Base-by-base conservation (phyloP, 805 yeast species). In the Saccharomycopsis amapae region DNA sequence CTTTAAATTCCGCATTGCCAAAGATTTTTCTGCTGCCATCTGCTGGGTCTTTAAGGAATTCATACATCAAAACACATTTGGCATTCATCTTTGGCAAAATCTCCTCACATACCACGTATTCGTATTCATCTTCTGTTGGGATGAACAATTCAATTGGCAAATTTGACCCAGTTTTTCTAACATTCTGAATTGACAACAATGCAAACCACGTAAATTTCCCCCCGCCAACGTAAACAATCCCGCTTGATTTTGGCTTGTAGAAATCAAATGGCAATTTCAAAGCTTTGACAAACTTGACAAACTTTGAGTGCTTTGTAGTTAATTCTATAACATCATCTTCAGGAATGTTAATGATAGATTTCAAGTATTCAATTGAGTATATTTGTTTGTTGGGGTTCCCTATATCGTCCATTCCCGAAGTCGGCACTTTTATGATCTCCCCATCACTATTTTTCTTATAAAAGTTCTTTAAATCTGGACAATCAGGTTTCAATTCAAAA, bases 91-190 rank as follows among this genome's bases (percentile, higher is more conserved):
- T 55, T 0, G 90, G 88, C 54, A 85, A 67, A 2, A 82, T 67
- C 6, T 65, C 63, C 19, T 75, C 77, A 63, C 96, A 87, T 43
- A 79, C 69, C 47, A 80, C 83, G 31, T 76, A 71, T 56, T 85
- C 93, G 56, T 77, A 84, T 56, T 84, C 93, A 26, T 73, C 73
- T 18, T 71, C 66, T 32, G 76, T 72, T 6, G 95, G 94, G 53
- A 88, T 76, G 53, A 85, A 72, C 7, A 88, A 83, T 66, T 88
- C 96, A 18, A 88, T 78, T 0, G 96, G 96, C 31, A 82, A 62
- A 12, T 69, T 70, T 2, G 84, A 77, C 2, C 90, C 87, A 5
- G 73, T 66, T 33, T 78, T 75, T 56, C 95, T 67, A 42, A 87
- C 62, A 50, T 80, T 71, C 55, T 74, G 74, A 45, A 86, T 72